These are phyloP conservation scores for Naegleria fowleri DNA, from an alignment of 208 protist genomes.

Conservation along the genomic window DNA sequence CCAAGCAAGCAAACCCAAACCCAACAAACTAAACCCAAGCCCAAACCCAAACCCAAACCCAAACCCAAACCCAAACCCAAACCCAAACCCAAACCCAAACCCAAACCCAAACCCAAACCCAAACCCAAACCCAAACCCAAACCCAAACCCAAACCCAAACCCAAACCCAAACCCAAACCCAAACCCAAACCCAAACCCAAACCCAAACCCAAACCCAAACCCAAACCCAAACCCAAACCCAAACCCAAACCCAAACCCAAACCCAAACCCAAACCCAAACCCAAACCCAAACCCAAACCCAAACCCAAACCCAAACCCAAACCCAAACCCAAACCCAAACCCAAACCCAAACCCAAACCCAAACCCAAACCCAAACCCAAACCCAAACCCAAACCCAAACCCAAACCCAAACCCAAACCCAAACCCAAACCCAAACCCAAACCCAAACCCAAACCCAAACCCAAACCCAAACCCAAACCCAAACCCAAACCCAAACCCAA, in stretches of 20 bases:
- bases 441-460: constrained; percentile 32
- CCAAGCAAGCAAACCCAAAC: too few relatives aligned
- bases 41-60: constrained; percentile 47
- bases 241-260: constrained; percentile 42
- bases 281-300: constrained; percentile 33
- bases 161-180: constrained; percentile 47
- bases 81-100: constrained; percentile 44
- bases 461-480: constrained; percentile 33
- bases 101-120: constrained; percentile 46
- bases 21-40: constrained; percentile 43
- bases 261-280: constrained; percentile 32
- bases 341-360: constrained; percentile 33
- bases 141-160: constrained; percentile 45
- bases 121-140: constrained; percentile 47
- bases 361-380: constrained; percentile 33
- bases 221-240: constrained; percentile 46
- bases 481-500: constrained; percentile 33
- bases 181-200: constrained; percentile 47
- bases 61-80: constrained; percentile 47
- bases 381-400: constrained; percentile 32
- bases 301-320: constrained; percentile 33
- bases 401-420: constrained; percentile 33
- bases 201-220: constrained; percentile 47
- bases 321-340: constrained; percentile 32
- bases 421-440: constrained; percentile 33